Conservation (phyloP, 108 stramenopile genomes). For the Nannochloropsis oceanica region DNA sequence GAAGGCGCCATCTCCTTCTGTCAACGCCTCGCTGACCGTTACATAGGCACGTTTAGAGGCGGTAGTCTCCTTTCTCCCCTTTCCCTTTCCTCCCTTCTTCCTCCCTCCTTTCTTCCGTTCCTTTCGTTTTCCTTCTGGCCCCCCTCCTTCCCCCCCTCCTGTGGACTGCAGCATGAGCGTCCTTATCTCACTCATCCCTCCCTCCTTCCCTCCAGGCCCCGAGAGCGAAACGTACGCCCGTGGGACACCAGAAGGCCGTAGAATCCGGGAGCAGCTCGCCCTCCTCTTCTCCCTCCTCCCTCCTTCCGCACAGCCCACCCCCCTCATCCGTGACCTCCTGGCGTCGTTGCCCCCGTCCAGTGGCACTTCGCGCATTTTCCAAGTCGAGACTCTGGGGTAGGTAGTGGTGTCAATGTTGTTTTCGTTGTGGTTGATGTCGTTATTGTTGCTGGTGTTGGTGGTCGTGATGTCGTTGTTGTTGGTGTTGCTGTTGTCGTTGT, state of each 20-base stretch:
- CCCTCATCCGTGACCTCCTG: background rate
- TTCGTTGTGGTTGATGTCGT: too few species aligned
- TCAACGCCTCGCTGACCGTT: background rate
- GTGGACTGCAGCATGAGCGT: too few species aligned
- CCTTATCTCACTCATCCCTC: background rate
- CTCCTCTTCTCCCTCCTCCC: conserved; percentile 23
- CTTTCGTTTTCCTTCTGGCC: too few species aligned
- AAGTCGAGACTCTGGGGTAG: background rate
- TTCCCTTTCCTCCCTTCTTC: background rate
- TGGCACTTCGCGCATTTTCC: background rate
- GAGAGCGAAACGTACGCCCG: background rate
- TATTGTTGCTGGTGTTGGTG: too few species aligned
- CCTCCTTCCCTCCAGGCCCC: background rate
- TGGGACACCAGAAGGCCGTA: background rate
- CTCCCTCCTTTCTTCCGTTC: background rate
- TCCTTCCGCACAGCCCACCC: conserved; percentile 6
- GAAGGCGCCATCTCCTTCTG: background rate
- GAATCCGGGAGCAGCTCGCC: conserved; percentile 14
- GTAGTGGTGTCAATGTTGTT: background rate
- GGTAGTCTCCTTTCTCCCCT: too few species aligned
- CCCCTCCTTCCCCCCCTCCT: background rate
- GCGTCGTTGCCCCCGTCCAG: background rate
- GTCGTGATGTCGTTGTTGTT: too few species aligned
- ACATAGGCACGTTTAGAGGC: background rate
- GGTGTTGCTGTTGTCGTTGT: too few species aligned